A percentile compares a stretch with the other conserved stretches of the same genome.
Conservation (phyloP, 225 moss, liverwort and hornwort species). For the Pseudoscleropodium purum region DNA sequence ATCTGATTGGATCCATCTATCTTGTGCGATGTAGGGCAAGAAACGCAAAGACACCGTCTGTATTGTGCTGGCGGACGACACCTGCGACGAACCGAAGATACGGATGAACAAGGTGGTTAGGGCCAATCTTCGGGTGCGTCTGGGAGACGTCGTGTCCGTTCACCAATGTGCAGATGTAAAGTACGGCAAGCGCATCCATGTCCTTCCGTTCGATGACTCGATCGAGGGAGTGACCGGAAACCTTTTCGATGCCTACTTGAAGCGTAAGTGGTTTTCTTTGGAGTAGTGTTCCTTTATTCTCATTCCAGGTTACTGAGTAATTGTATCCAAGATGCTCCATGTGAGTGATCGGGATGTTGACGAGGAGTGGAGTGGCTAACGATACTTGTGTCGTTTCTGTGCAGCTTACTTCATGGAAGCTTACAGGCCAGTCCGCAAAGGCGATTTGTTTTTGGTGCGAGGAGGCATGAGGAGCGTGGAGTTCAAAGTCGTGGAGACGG, state of each 20-base stretch:
- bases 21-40: constrained; percentile 53
- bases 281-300: background rate
- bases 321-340: background rate
- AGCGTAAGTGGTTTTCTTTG: constrained; percentile 39
- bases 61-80: constrained; percentile 88
- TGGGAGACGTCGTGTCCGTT: constrained; percentile 87
- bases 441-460: constrained; percentile 64
- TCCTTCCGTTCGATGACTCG: constrained; percentile 88
- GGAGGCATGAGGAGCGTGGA: constrained; percentile 29
- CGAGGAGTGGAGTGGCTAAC: background rate
- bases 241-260: constrained; percentile 82
- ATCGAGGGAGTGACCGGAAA: constrained; percentile 89
- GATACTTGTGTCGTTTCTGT: background rate
- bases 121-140: constrained; percentile 76
- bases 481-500: constrained; percentile 22
- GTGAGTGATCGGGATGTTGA: background rate
- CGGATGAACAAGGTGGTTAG: constrained; percentile 96
- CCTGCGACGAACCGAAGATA: constrained; percentile 80
- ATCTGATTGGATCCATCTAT: background rate
- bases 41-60: constrained; percentile 93
- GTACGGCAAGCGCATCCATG: constrained; percentile 92
- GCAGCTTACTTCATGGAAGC: constrained; percentile 72
- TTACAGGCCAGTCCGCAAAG: constrained; percentile 71
- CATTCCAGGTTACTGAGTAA: background rate
- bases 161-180: constrained; percentile 93